Evolutionary conservation across 1,139 yeast genomes (phyloP), one percentile per base, ranked within the genome.

Genomic region (Blastobotrys capitulatus): DNA sequence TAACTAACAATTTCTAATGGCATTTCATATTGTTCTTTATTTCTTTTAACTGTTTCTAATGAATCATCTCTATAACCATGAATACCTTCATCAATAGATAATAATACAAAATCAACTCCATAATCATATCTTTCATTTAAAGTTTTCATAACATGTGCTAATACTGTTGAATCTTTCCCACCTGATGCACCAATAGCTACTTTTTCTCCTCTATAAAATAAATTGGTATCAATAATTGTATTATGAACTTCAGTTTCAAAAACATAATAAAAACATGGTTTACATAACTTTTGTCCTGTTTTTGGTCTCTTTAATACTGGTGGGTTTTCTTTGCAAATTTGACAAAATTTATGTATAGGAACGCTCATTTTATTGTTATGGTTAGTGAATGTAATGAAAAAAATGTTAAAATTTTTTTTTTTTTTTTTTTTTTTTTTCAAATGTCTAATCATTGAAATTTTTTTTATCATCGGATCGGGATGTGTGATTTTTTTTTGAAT

Each of bases 181-280:
- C 99, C 99, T 1, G 96, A 87, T 0, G 98, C 98, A 13, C 99
- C 98, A 26, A 94, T 90, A 15, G 97, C 98, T 1, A 94, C 92
- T 36, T 72, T 76, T 62, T 94, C 98, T 15, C 97, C 97, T 1
- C 72, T 75, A 32, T 79, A 65, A 61, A 94, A 94, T 43, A 94
- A 75, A 1, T 79, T 72, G 48, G 86, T 83, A 42, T 79, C 74
- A 10, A 75, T 72, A 47, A 94, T 90, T 6, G 98, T 92, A 59
- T 89, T 79, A 71, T 94, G 98, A 55, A 94, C 86, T 64, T 94
- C 99, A 0, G 95, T 86, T 67, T 94, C 99, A 67, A 94, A 92
- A 2, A 89, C 95, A 54, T 79, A 75, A 63, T 76, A 92, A 65
- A 94, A 94, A 66, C 99, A 94, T 54, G 79, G 81, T 64, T 89